Conservation (phyloP, 2,329 filamentous ascomycete genomes). For the Colletotrichum sp. region DNA sequence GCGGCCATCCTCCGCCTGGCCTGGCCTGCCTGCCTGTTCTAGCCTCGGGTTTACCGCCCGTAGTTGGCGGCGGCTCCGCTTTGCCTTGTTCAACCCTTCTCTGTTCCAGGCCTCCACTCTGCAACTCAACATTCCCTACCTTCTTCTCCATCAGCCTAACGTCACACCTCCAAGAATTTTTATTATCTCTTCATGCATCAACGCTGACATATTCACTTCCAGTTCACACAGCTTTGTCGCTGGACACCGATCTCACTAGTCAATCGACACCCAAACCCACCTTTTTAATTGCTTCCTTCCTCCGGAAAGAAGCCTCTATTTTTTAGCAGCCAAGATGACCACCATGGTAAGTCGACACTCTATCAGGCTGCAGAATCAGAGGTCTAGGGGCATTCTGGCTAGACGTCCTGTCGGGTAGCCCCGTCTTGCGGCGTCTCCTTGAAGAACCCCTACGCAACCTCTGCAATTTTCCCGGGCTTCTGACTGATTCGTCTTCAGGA, state of each 20-base stretch:
- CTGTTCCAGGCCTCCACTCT: conserved; percentile 21
- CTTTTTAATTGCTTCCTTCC: background rate
- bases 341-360: conserved; percentile 50
- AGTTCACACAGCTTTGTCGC: background rate
- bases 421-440: background rate
- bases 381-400: background rate
- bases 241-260: background rate
- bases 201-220: background rate
- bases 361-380: background rate
- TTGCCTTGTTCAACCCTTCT: conserved; percentile 16
- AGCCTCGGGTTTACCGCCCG: background rate
- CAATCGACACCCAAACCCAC: background rate
- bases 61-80: conserved; percentile 1
- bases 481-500: conserved; percentile 62
- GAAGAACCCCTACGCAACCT: background rate
- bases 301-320: conserved; percentile 18
- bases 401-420: background rate
- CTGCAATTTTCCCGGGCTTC: background rate
- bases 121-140: conserved; percentile 9
- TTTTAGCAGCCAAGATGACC: conserved; percentile 45
- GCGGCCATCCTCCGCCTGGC: background rate
- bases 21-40: background rate
- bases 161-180: background rate
- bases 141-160: background rate
- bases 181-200: background rate